Evolutionary conservation across 257 asterid genomes (phyloP), one percentile per base, ranked within the genome.

Genomic region (Capsicum rhomboideum): DNA sequence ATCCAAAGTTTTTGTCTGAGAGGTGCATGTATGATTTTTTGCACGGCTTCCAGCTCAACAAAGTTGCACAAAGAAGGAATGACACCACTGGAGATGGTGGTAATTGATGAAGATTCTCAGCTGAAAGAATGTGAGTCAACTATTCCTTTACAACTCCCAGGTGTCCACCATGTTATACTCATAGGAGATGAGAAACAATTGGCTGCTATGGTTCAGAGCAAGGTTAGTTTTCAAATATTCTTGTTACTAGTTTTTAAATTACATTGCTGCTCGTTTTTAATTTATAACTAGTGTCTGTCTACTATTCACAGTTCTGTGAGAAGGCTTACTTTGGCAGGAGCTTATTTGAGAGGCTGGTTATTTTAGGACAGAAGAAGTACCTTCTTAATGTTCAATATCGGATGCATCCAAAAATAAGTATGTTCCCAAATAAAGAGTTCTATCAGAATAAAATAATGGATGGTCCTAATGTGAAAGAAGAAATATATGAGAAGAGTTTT

Each of bases 341-440:
- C 67, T 87, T 92, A 64, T 92, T 92, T 23, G 93, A 92, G 85
- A 90, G 96, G 85, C 91, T 92, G 72, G 92, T 87, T 42, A 56
- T 2, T 50, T 72, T 89, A 83, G 92, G 93, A 61, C 90, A 88
- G 69, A 61, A 23, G 67, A 92, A 85, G 83, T 91, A 91, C 55
- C 90, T 92, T 61, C 94, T 92, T 14, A 81, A 82, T 69, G 83
- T 90, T 68, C 96, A 92, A 84, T 92, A 92, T 42, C 80, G 94
- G 80, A 91, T 91, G 96, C 94, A 92, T 85, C 96, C 93, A 6
- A 82, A 88, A 1, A 92, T 92, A 55, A 90, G 94, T 83, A 85
- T 84, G 13, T 92, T 92, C 78, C 96, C 96, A 26, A 92, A 92
- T 82, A 69, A 29, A 83, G 29, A 44, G 84, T 92, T 92, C 84